Evolutionary conservation across 352 stramenopile genomes (phyloP).

Genomic region (Aphanomyces cochlioides): DNA sequence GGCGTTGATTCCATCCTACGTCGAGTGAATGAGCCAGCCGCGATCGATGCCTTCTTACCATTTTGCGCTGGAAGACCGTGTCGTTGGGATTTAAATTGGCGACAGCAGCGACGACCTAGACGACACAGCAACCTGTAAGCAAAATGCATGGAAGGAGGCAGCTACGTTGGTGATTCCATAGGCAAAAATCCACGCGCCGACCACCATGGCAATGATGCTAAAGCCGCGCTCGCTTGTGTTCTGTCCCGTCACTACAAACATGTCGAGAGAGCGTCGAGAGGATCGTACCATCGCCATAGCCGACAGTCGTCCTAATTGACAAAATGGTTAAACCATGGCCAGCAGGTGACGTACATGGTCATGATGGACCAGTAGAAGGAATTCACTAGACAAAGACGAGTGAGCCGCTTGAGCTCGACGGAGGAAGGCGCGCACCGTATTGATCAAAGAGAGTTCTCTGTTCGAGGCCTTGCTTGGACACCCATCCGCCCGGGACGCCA

Average conservation of each 20-base stretch:
- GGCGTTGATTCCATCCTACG: constrained; percentile 68
- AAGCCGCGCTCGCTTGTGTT: constrained; percentile 65
- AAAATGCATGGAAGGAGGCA: neutral
- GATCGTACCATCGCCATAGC: constrained; percentile 47
- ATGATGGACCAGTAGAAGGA: constrained; percentile 77
- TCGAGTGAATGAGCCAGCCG: neutral
- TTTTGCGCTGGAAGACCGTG: constrained; percentile 62
- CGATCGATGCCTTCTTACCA: constrained; percentile 34
- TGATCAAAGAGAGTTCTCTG: constrained; percentile 47
- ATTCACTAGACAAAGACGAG: constrained; percentile 35
- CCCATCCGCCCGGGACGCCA: constrained; percentile 49
- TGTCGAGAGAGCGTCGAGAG: neutral
- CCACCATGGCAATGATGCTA: constrained; percentile 65
- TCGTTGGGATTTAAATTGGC: constrained; percentile 66
- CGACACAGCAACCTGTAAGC: neutral
- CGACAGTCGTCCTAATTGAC: constrained; percentile 56
- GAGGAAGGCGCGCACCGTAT: constrained; percentile 32
- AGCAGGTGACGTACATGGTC: constrained; percentile 47
- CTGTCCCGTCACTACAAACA: constrained; percentile 37
- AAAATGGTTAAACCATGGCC: neutral
- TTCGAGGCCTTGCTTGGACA: constrained; percentile 38
- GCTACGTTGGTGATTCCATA: constrained; percentile 77
- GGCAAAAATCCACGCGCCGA: constrained; percentile 72
- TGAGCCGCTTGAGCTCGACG: no score
- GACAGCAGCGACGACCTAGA: constrained; percentile 36